Percentiles rank a stretch among this genome's conserved stretches.
These are phyloP conservation scores for Alternaria sp. DNA, from an alignment of 2,329 filamentous ascomycete genomes.

Conservation along the genomic window DNA sequence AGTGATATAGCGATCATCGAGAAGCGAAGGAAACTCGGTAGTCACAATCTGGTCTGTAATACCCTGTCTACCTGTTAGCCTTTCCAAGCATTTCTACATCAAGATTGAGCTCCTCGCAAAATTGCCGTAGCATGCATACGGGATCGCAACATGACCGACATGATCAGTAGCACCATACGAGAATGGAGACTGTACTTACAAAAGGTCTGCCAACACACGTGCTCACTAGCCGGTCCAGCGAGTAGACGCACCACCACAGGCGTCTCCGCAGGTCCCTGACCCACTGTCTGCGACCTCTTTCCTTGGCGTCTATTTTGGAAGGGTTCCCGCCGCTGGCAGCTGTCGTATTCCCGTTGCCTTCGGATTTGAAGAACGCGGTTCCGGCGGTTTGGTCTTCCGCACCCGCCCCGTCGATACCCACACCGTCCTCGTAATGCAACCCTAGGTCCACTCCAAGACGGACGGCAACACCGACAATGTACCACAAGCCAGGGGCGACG, in stretches of 20 bases:
- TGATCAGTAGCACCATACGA: slow-evolving; percentile 1
- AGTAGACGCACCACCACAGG: slow-evolving; percentile 98
- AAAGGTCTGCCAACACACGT: slow-evolving; percentile 93
- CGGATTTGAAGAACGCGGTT: slow-evolving; percentile 39
- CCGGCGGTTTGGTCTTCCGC: slow-evolving; percentile 41
- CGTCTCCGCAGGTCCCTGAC: slow-evolving; percentile 84
- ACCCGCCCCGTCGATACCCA: slow-evolving; percentile 64
- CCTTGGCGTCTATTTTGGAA: slow-evolving; percentile 58
- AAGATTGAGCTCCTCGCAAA: neutral
- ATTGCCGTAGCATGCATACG: neutral
- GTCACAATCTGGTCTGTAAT: slow-evolving; percentile 97
- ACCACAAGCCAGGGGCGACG: slow-evolving; percentile 94
- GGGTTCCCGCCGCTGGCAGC: slow-evolving; percentile 31
- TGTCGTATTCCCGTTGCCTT: slow-evolving; percentile 42
- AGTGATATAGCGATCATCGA: slow-evolving; percentile 91
- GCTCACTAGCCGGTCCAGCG: slow-evolving; percentile 91
- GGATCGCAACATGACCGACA: neutral
- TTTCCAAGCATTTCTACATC: neutral
- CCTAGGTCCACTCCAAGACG: slow-evolving; percentile 91
- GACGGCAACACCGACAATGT: slow-evolving; percentile 93
- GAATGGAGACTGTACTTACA: slow-evolving; percentile 49
- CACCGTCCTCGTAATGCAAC: slow-evolving; percentile 90
- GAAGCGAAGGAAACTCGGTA: slow-evolving; percentile 87
- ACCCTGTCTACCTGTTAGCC: slow-evolving; percentile 49
- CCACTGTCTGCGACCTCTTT: slow-evolving; percentile 79